Percentiles rank a stretch among this genome's conserved stretches.
These are phyloP conservation scores for Closterium sp. DNA, from an alignment of 139 green algal genomes.

Conservation along the genomic window DNA sequence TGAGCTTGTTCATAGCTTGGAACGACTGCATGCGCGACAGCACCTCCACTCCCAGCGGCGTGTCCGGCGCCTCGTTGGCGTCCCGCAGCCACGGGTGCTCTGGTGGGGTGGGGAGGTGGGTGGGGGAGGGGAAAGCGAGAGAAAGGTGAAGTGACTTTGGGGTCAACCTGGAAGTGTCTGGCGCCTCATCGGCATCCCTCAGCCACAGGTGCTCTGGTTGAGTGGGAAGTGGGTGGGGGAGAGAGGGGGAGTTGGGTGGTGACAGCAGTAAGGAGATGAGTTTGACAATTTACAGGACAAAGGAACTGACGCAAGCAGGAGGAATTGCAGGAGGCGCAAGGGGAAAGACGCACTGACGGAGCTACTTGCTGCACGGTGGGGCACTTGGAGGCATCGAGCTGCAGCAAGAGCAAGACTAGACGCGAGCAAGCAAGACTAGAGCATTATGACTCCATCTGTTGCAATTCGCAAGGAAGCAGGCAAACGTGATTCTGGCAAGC, in stretches of 20 bases:
- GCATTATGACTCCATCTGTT: too few relatives aligned
- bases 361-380: background rate
- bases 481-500: too few relatives aligned
- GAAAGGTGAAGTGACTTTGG: background rate
- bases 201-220: slow-evolving; percentile 81
- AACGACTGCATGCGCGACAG: slow-evolving; percentile 84
- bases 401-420: background rate
- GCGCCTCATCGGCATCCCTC: slow-evolving; percentile 70
- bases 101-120: background rate
- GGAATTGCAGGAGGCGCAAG: background rate
- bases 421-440: background rate
- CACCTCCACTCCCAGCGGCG: slow-evolving; percentile 75
- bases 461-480: too few relatives aligned
- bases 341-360: slow-evolving; percentile 24
- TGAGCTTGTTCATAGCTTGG: slow-evolving; percentile 89
- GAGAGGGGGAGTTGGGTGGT: background rate
- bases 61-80: slow-evolving; percentile 70
- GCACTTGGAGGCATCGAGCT: background rate
- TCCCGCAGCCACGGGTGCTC: slow-evolving; percentile 87
- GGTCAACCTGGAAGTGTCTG: too few relatives aligned
- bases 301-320: background rate
- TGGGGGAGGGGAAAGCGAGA: background rate
- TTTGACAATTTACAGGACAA: background rate
- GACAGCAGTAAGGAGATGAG: background rate
- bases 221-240: background rate